Conservation (phyloP, 805 yeast genomes). For the Candida awuae region DNA sequence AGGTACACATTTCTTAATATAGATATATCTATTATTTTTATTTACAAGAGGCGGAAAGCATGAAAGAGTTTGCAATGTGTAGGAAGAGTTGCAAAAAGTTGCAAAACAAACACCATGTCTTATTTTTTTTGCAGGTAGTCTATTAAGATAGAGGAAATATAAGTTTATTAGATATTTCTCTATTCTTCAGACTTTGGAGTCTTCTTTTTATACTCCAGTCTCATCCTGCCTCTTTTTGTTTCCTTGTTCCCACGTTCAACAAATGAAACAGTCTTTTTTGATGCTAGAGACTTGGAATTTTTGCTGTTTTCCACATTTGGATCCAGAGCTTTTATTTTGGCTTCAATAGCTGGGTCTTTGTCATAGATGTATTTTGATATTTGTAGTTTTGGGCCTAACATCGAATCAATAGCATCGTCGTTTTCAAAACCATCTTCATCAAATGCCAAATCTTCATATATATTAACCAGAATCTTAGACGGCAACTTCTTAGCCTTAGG, state of each 20-base stretch:
- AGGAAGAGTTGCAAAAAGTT: too few relatives aligned
- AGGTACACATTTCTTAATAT: too few relatives aligned
- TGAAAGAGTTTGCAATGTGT: too few relatives aligned
- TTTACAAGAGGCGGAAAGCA: too few relatives aligned
- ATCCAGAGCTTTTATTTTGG: conserved; percentile 10
- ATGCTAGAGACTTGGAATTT: not conserved
- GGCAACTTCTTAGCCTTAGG: conserved; percentile 15
- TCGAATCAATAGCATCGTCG: conserved; percentile 11
- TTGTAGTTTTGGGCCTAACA: conserved; percentile 15
- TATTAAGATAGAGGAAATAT: too few relatives aligned
- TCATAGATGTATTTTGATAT: conserved; percentile 16
- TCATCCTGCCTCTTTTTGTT: conserved; percentile 8
- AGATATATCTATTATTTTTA: too few relatives aligned
- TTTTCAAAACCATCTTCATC: conserved; percentile 10
- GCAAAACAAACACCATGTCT: too few relatives aligned
- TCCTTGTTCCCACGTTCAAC: not conserved
- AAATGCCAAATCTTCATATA: conserved; percentile 27
- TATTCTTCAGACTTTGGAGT: conserved; percentile 1
- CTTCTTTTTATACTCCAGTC: conserved; percentile 9
- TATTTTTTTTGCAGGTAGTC: too few relatives aligned
- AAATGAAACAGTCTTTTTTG: not conserved
- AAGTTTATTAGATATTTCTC: not conserved
- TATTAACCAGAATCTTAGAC: conserved; percentile 27
- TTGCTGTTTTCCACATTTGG: not conserved
- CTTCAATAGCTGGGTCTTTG: conserved; percentile 15